Base-by-base conservation (phyloP, 305 asterid species). In the Fraxinus dipetala region DNA sequence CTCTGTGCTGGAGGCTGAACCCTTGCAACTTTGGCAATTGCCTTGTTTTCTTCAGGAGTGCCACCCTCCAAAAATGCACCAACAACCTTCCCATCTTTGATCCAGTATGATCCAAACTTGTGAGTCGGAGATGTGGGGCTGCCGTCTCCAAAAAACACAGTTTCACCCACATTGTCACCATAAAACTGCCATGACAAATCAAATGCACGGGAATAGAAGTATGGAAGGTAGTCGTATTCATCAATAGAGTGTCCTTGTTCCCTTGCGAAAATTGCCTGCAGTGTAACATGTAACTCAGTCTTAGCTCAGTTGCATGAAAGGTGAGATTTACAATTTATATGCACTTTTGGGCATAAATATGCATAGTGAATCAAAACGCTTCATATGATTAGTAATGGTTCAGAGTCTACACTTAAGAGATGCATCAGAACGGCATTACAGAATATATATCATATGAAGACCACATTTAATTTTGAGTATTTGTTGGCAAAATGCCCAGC, bases 101-200 rank as follows among this genome's bases (percentile, higher is more conserved):
- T 88, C 99, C 99, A 95, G 82, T 92, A 95, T 72, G 94, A 31
- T 77, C 99, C 99, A 73, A 95, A 95, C 87, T 92, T 95, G 94
- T 91, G 98, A 38, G 90, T 90, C 0, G 91, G 11, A 30, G 99
- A 95, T 5, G 87, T 85, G 20, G 97, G 98, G 83, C 72, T 82
- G 87, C 32, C 85, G 85, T 95, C 97, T 1, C 99, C 99, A 35
- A 95, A 95, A 40, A 93, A 85, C 48, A 95, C 93, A 5, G 90
- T 67, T 2, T 95, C 98, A 0, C 98, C 98, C 14, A 88, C 95
- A 32, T 92, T 95, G 90, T 93, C 97, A 3, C 98, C 98, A 16
- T 94, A 95, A 93, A 94, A 94, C 81, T 94, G 98, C 99, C 98
- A 94, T 36, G 98, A 94, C 84, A 95, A 86, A 85, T 93, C 97